Evolutionary conservation across 1,284 basidiomycete species (phyloP), one percentile per base, ranked within the genome.

Genomic region (Ceratobasidium sp.): DNA sequence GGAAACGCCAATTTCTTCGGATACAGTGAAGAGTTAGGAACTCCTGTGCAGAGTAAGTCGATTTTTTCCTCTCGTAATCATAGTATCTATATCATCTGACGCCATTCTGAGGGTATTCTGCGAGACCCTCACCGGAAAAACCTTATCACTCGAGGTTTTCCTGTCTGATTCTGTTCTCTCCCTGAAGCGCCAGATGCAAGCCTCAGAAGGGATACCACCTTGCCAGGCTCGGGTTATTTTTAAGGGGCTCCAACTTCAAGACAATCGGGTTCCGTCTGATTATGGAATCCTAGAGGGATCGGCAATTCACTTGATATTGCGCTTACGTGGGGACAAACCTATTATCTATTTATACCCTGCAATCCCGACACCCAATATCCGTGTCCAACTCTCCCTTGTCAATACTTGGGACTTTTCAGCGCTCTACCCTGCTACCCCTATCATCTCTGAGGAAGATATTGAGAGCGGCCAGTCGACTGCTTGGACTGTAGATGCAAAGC

Each of bases 201-300:
- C 96, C 89, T 96, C 96, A 90, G 95, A 96, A 86, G 95, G 95
- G 44, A 97, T 96, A 79, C 94, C 62, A 38, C 5, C 38, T 15
- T 57, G n/a, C 10, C 38, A 64, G 5, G 13, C 20, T 10, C 62
- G 13, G 82, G 87, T 99, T 85, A 98, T 98, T 89, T 99, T 98
- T 84, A 96, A 96, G 76, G 97, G 97, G 83, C 98, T 98, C 89
- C 97, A 98, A 88, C 93, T 99, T 81, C 95, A 96, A 88, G 95
- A 97, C 86, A 95, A n/a, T 20, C 48, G 48, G 20, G 56, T 50
- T 20, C 62, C 44, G 4, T 38, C 26, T 26, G 62, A 40, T 26
- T 64, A 64, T 23, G 23, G 44, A 12, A 64, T 64, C 13, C 7
- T 12, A n/a, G 9, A 17, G 10, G 13, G n/a, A 42, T 28, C 26